A percentile compares a stretch with the other conserved stretches of the same genome.
Conservation (phyloP, 345 rosid species). For the Arabis alpina region DNA sequence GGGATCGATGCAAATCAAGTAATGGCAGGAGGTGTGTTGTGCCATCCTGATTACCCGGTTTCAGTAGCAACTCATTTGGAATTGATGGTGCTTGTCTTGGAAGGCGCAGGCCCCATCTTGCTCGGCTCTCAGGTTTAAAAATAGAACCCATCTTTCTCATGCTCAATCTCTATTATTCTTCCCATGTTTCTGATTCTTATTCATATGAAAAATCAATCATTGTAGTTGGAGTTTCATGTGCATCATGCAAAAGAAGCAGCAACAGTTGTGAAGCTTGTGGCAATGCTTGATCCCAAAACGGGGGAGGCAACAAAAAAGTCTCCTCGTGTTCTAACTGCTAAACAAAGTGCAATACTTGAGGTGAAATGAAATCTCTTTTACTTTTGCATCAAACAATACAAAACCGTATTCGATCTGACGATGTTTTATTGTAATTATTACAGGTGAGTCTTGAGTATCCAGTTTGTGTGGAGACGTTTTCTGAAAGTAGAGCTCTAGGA, state of each 20-base stretch:
- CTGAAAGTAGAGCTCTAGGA: slow-evolving; percentile 79
- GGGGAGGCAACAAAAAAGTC: slow-evolving; percentile 79
- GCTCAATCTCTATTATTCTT: neutral
- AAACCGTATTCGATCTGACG: slow-evolving; percentile 10
- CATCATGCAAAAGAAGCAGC: slow-evolving; percentile 92
- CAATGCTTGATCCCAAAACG: slow-evolving; percentile 82
- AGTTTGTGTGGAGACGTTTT: slow-evolving; percentile 73
- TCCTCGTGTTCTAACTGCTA: slow-evolving; percentile 77
- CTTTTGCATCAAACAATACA: neutral
- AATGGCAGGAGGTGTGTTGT: slow-evolving; percentile 85
- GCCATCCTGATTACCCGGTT: slow-evolving; percentile 91
- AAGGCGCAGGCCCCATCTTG: slow-evolving; percentile 73
- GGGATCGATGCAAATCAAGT: slow-evolving; percentile 73
- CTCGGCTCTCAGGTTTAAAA: slow-evolving; percentile 81
- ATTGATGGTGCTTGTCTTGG: slow-evolving; percentile 73
- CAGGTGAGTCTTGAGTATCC: slow-evolving; percentile 67
- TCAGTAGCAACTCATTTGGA: slow-evolving; percentile 72
- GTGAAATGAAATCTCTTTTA: slow-evolving; percentile 42
- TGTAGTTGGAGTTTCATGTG: slow-evolving; percentile 85
- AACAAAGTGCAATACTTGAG: slow-evolving; percentile 87
- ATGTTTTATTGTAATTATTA: slow-evolving; percentile 30
- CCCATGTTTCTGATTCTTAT: slow-evolving; percentile 15
- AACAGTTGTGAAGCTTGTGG: slow-evolving; percentile 60
- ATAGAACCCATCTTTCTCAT: neutral
- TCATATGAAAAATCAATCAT: slow-evolving; percentile 18